These are phyloP conservation scores for Penicillium sp. DNA, from an alignment of 2,329 filamentous ascomycete species.

Conservation along the genomic window DNA sequence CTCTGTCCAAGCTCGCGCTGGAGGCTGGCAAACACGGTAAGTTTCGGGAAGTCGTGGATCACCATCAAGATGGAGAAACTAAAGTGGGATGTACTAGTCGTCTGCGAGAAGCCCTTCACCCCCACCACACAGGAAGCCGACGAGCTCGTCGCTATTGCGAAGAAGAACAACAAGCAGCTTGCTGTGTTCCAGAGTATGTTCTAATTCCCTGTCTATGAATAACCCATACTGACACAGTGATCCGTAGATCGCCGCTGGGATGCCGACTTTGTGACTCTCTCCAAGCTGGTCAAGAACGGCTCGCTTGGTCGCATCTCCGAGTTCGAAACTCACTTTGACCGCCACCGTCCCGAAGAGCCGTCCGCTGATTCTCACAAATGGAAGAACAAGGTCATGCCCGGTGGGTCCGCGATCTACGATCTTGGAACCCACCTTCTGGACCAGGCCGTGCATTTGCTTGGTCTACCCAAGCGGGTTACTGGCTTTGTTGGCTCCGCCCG, in stretches of 20 bases:
- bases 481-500: conserved; percentile 68
- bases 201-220: neutral
- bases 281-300: conserved; percentile 59
- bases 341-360: conserved; percentile 62
- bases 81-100: conserved; percentile 45
- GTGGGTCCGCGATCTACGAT: conserved; percentile 69
- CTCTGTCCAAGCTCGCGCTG: conserved; percentile 63
- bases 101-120: conserved; percentile 82
- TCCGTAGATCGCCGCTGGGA: conserved; percentile 67
- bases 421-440: conserved; percentile 75
- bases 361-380: conserved; percentile 50
- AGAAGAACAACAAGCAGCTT: conserved; percentile 53
- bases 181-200: conserved; percentile 67
- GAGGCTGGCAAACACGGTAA: conserved; percentile 66
- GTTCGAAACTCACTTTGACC: conserved; percentile 78
- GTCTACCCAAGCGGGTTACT: conserved; percentile 65
- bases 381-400: conserved; percentile 67
- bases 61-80: neutral
- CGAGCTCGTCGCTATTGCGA: conserved; percentile 58
- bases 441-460: conserved; percentile 70
- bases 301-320: conserved; percentile 70
- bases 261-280: conserved; percentile 70
- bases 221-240: conserved; percentile 5
- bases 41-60: neutral
- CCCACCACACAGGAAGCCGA: conserved; percentile 68